Conservation (phyloP, 106 monocot genomes). For the Allium cepa region DNA sequence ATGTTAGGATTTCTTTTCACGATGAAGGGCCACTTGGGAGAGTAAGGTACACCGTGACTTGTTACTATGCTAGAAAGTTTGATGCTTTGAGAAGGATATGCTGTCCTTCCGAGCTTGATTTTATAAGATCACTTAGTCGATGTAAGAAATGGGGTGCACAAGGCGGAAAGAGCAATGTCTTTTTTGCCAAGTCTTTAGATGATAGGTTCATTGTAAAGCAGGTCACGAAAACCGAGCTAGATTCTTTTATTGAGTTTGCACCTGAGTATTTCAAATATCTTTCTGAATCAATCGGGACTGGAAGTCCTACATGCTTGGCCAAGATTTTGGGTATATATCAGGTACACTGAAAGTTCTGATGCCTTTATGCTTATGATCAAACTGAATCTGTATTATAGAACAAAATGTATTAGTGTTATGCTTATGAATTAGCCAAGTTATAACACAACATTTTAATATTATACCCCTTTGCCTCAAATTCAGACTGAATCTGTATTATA, state of each 20-base stretch:
- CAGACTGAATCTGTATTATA: too few species aligned
- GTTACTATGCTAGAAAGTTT: slow-evolving; percentile 80
- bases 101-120: slow-evolving; percentile 85
- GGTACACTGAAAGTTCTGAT: slow-evolving; percentile 5
- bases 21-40: slow-evolving; percentile 69
- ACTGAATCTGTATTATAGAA: too few species aligned
- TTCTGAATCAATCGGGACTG: slow-evolving; percentile 60
- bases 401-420: too few species aligned
- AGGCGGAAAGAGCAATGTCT: slow-evolving; percentile 97
- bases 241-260: slow-evolving; percentile 88
- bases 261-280: slow-evolving; percentile 84
- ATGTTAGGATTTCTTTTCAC: slow-evolving; percentile 63
- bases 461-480: too few species aligned
- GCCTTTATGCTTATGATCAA: not conserved
- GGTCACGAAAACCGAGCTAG: slow-evolving; percentile 82
- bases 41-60: slow-evolving; percentile 70
- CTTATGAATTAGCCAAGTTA: too few species aligned
- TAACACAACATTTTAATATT: too few species aligned
- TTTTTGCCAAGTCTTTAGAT: slow-evolving; percentile 95
- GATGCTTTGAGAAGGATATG: slow-evolving; percentile 67
- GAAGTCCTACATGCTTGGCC: slow-evolving; percentile 89
- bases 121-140: slow-evolving; percentile 81
- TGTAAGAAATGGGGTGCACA: slow-evolving; percentile 98
- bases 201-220: slow-evolving; percentile 96
- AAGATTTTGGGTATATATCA: slow-evolving; percentile 96